Evolutionary conservation across 441 rosid species (phyloP), one percentile per base, ranked within the genome.

Genomic region (Eruca vesicaria): DNA sequence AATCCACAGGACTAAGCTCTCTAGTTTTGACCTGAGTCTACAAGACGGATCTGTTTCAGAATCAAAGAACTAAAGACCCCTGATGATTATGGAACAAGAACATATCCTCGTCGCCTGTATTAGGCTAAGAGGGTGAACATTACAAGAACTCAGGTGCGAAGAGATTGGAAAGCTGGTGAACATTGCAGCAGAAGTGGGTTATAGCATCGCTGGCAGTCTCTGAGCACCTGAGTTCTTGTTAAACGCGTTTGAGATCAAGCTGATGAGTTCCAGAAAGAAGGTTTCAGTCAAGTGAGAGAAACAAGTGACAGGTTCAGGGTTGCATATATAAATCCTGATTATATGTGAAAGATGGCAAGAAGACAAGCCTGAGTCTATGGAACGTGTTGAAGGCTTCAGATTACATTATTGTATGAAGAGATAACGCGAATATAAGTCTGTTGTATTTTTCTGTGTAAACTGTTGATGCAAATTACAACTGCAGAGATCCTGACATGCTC

Each of bases 1-100:
- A 86, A 67, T 75, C 29, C 6, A 71, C 81, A 23, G 89, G 87
- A 31, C 33, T 65, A 38, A 86, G 89, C 81, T 78, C 82, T 68
- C 69, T 84, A 53, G 52, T 81, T 32, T 31, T 64, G 48, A 71
- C 50, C 28, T 75, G 69, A 75, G 60, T 32, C 60, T 9, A 66
- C n/a, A 58, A 18, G 8, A 72, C 62, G 3, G 20, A 50, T 28
- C 23, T 57, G 32, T 50, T 62, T 52, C 50, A 19, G 32, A 12
- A 33, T 50, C 50, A 58, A n/a, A 28, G 63, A 28, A 28, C 63
- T 58, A 58, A 26, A 58, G 36, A n/a, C 20, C 29, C 32, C 10
- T 70, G 20, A 43, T 70, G 65, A 55, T n/a, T 33, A 21, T 33
- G 35, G 33, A 35, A 33, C 48, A 61, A 61, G 26, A 32, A 16